Evolutionary conservation across 768 basidiomycete species (phyloP), one percentile per base, ranked within the genome.

Genomic region (Calocybe gangraenosa): DNA sequence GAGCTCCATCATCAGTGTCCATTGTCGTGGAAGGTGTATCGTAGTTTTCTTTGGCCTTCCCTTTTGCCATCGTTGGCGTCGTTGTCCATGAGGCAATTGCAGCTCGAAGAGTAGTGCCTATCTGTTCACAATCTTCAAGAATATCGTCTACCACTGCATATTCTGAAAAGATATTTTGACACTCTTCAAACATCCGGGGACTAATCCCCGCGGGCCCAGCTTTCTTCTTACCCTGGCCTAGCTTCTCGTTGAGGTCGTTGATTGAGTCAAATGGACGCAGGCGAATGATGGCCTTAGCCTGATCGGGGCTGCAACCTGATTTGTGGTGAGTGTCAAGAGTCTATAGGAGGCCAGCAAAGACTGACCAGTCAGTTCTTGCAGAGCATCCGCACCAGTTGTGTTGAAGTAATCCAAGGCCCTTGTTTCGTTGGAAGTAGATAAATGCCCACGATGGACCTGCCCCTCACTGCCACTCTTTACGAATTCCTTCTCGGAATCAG

Each of bases 61-160:
- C 65, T 66, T 78, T 56, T 60, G 65, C 58, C 62, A 69, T 39
- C 36, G 53, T 28, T 52, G 62, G 43, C 45, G 67, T 59, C 13
- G 64, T 56, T 14, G 75, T 73, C 94, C 96, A 99, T 10, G 84
- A 79, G 10, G 82, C 75, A 55, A 98, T 89, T 36, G 86, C 78
- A 17, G 75, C 64, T 30, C 79, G 78, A 34, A 99, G 76, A 44
- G 79, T 72, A 2, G 77, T 70, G 15, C 94, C 95, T 55, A 93
- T 92, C 44, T 73, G 68, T 64, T 97, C 93, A 63, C 95, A 98
- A 44, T 87, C 81, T 62, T 82, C 81, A 11, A 99, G 78, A 51
- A 97, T 84, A 49, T 73, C 79, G 62, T 99, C 96, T 44, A 98
- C 93, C 30, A 84, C 79, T 9, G 82, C 81, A 57, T 95, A 97